Conservation (phyloP, 2,329 filamentous ascomycete genomes). For the Pestalotiopsis sp. region DNA sequence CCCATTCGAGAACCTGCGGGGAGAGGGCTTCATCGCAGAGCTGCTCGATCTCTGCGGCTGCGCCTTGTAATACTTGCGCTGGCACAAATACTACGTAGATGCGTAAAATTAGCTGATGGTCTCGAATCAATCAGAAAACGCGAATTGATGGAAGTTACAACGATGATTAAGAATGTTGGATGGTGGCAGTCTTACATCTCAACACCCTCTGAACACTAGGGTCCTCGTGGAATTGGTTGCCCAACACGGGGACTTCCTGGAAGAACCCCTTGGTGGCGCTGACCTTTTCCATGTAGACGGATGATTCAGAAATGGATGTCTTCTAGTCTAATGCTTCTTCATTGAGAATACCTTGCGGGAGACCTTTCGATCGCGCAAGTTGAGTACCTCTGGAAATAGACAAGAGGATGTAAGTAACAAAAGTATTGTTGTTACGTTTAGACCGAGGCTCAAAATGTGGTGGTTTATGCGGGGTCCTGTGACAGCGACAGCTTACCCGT, state of each 20-base stretch:
- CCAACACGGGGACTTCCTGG: conserved; percentile 19
- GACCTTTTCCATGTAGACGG: conserved; percentile 25
- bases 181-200: conserved; percentile 16
- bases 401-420: too few relatives aligned
- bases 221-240: conserved; percentile 24
- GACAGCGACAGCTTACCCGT: too few relatives aligned
- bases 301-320: neutral
- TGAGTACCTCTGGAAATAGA: too few relatives aligned
- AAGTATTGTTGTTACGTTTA: too few relatives aligned
- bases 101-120: neutral
- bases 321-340: too few relatives aligned
- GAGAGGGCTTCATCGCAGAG: conserved; percentile 58
- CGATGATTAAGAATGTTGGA: neutral
- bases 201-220: conserved; percentile 21
- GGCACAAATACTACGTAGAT: conserved; percentile 51
- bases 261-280: conserved; percentile 29
- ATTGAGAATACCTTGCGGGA: too few relatives aligned
- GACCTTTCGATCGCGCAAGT: too few relatives aligned
- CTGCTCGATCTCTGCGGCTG: conserved; percentile 45
- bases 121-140: neutral
- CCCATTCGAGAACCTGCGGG: conserved; percentile 55
- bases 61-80: conserved; percentile 36
- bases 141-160: neutral
- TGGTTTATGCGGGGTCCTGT: too few relatives aligned
- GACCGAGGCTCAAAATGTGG: too few relatives aligned